Conservation (phyloP, 352 stramenopile genomes). For the Peronospora belbahrii region DNA sequence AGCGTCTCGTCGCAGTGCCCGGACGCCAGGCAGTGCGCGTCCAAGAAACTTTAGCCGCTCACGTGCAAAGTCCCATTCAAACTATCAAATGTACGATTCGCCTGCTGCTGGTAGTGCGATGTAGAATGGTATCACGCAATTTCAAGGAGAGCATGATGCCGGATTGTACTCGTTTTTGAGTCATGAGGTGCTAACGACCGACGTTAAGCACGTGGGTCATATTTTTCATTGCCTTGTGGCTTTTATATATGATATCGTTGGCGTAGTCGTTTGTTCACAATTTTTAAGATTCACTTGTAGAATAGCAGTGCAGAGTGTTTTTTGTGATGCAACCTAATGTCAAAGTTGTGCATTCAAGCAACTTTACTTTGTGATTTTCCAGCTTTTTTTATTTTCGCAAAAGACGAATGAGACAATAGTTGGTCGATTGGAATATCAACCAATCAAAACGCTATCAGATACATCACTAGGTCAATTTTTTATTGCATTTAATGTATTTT, state of each 20-base stretch:
- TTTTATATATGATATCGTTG: constrained; percentile 23
- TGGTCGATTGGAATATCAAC: no score
- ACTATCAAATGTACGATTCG: constrained; percentile 65
- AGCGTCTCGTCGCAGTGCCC: constrained; percentile 39
- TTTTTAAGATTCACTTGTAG: no score
- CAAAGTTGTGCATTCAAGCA: no score
- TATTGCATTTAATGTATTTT: no score
- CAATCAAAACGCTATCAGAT: no score
- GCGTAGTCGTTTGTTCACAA: no score
- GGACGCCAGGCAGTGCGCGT: constrained; percentile 49
- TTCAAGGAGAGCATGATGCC: constrained; percentile 14
- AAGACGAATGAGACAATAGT: no score
- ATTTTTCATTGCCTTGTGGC: constrained; percentile 13
- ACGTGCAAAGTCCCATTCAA: constrained; percentile 55
- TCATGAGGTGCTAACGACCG: constrained; percentile 3
- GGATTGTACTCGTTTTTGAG: constrained; percentile 21
- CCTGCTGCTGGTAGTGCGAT: constrained; percentile 40
- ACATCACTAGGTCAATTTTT: no score
- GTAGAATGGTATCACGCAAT: constrained; percentile 17
- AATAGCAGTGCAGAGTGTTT: no score
- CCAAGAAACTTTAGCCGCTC: constrained; percentile 60
- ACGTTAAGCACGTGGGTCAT: neutral
- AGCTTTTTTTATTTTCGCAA: no score
- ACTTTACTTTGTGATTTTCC: no score
- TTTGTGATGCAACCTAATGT: no score